Base-by-base conservation (phyloP, 345 rosid species). In the Punica granatum region DNA sequence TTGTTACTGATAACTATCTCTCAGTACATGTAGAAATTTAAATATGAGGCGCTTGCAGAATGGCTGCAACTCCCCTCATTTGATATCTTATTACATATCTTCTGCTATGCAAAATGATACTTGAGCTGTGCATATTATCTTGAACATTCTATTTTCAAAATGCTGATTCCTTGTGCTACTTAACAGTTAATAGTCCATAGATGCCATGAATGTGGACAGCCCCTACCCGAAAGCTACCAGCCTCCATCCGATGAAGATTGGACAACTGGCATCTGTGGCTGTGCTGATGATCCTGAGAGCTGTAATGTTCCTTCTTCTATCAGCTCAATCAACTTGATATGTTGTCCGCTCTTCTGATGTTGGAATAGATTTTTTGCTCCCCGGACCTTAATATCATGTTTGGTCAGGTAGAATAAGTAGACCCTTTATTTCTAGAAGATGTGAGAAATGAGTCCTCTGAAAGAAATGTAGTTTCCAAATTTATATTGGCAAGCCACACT, bases 211-310 rank as follows among this genome's bases (percentile, higher is more conserved):
- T 92, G 98, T 63, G 89, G 96, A 64, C 97, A 93, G 73, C 71
- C 79, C 44, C 69, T 90, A 43, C 97, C 98, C 0, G 96, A 88
- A 71, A 82, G 77, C 69, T 88, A 85, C 33, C 90, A 93, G 74
- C 97, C 97, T 6, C 98, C 97, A 31, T 84, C 92, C 35, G 92
- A 92, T 78, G 97, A 93, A 81, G 89, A 88, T 60, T 90, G 96
- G 98, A 85, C 94, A 1, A 87, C 96, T 10, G 96, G 94, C 33
- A 83, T 93, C 60, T 90, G 69, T 37, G 87, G 79, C 34, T 93
- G 96, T 66, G 74, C 68, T 58, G 82, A 89, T 67, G 98, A 93
- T 80, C 43, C 73, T 1, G 88, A 89, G 31, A 90, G 90, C 77
- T 93, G 98, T 90, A 80, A 81, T 87, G 1, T 30, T 39, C 68